Evolutionary conservation across 352 stramenopile genomes (phyloP).

Genomic region (Phytophthora citricola): DNA sequence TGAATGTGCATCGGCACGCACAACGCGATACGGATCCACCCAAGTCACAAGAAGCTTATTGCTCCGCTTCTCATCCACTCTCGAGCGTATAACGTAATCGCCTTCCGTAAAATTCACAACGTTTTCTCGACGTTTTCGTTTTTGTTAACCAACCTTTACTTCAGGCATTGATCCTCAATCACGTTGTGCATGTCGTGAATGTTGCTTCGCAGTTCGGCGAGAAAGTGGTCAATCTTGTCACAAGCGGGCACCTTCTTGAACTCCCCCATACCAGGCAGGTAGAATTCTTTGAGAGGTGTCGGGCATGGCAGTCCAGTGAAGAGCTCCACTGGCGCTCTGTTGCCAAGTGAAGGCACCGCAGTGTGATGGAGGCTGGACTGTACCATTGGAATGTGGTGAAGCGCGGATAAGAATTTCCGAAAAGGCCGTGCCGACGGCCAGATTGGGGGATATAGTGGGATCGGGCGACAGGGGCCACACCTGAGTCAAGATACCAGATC

Average conservation of each 20-base stretch:
- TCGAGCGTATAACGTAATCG: conserved; percentile 12
- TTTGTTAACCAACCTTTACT: conserved; percentile 19
- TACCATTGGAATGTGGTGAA: conserved; percentile 9
- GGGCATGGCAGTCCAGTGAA: conserved; percentile 25
- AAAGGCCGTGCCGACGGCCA: too few relatives aligned
- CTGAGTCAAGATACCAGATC: too few relatives aligned
- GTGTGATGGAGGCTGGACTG: conserved; percentile 17
- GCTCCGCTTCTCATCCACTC: conserved; percentile 10
- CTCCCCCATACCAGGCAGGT: neutral
- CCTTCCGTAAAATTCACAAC: conserved; percentile 16
- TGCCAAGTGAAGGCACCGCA: too few relatives aligned
- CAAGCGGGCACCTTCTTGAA: neutral
- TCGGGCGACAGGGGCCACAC: too few relatives aligned
- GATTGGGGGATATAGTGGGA: too few relatives aligned
- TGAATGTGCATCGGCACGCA: conserved; percentile 12
- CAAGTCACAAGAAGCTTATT: conserved; percentile 25
- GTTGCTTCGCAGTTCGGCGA: neutral
- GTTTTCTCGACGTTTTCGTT: conserved; percentile 9
- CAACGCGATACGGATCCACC: conserved; percentile 13
- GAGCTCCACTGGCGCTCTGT: conserved; percentile 28
- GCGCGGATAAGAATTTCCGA: too few relatives aligned
- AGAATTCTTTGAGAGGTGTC: conserved; percentile 14
- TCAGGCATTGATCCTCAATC: neutral
- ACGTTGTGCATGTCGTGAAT: conserved; percentile 7
- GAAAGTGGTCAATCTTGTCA: neutral